A percentile compares a stretch with the other conserved stretches of the same genome.
phyloP scores from a whole-genome alignment of 441 rosid species.

The Populus hybrid region DNA sequence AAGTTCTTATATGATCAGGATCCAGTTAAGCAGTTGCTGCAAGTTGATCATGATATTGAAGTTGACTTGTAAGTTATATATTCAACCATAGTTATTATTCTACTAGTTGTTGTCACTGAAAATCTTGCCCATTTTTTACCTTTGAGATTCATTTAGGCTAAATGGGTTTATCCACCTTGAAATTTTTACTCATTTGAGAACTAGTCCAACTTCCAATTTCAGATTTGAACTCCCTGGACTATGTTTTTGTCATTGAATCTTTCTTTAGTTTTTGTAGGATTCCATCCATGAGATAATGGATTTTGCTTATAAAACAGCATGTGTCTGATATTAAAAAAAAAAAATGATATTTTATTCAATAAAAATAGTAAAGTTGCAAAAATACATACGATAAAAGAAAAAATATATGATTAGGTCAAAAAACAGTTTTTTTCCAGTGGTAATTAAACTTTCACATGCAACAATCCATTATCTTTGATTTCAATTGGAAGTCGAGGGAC shows the following conservation, averaged over 20 bases:
- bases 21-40: constrained; percentile 77
- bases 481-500: neutral
- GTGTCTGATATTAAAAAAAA: no score
- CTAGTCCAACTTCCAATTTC: neutral
- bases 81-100: constrained; percentile 6
- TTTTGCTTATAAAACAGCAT: neutral
- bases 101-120: constrained; percentile 6
- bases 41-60: constrained; percentile 52
- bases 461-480: neutral
- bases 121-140: neutral
- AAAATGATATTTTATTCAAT: no score
- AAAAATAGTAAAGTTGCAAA: no score
- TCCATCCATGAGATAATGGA: neutral
- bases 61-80: constrained; percentile 62
- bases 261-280: neutral
- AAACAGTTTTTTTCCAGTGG: no score
- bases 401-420: no score
- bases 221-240: neutral
- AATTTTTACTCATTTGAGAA: neutral
- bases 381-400: no score
- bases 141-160: neutral
- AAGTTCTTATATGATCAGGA: constrained; percentile 93
- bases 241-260: neutral
- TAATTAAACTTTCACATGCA: neutral
- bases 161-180: neutral